Evolutionary conservation across 768 basidiomycete species (phyloP).

Genomic region (Pulveroboletus sp.): DNA sequence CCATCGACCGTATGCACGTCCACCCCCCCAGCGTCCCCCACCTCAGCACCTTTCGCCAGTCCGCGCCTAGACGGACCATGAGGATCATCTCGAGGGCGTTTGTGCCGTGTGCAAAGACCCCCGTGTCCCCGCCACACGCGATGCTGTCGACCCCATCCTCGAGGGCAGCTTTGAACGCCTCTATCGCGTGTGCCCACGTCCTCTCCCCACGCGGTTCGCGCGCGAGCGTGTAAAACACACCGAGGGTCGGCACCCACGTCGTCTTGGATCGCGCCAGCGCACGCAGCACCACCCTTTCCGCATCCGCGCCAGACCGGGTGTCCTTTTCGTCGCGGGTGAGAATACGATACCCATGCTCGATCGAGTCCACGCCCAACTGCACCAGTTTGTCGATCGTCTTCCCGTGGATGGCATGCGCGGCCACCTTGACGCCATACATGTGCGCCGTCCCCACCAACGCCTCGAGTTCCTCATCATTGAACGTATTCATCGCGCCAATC

Average conservation of each 20-base stretch:
- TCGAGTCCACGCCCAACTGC: conserved; percentile 40
- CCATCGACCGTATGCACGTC: conserved; percentile 48
- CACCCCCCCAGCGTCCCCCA: conserved; percentile 62
- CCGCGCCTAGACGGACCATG: conserved; percentile 56
- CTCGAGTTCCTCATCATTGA: conserved; percentile 43
- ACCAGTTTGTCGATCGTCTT: conserved; percentile 33
- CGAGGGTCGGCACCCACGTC: conserved; percentile 60
- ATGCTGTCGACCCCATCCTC: too few species aligned
- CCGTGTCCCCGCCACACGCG: too few species aligned
- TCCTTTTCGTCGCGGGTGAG: neutral
- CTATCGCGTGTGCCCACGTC: conserved; percentile 37
- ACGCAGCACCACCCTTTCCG: neutral
- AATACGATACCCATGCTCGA: conserved; percentile 46
- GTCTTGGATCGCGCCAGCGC: conserved; percentile 29
- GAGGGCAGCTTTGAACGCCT: conserved; percentile 36
- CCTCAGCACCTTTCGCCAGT: conserved; percentile 49
- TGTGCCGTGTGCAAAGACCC: conserved; percentile 42
- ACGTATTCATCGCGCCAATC: conserved; percentile 40
- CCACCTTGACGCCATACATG: conserved; percentile 52
- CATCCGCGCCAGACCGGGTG: too few species aligned
- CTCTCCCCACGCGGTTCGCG: conserved; percentile 9
- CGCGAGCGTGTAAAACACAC: conserved; percentile 41
- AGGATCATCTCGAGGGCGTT: conserved; percentile 61
- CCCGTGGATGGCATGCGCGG: conserved; percentile 47
- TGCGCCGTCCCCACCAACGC: conserved; percentile 54